Percentiles rank a stretch among this genome's conserved stretches.
phyloP scores from a whole-genome alignment of 2,329 filamentous ascomycete genomes.

The Emergomyces africanus region DNA sequence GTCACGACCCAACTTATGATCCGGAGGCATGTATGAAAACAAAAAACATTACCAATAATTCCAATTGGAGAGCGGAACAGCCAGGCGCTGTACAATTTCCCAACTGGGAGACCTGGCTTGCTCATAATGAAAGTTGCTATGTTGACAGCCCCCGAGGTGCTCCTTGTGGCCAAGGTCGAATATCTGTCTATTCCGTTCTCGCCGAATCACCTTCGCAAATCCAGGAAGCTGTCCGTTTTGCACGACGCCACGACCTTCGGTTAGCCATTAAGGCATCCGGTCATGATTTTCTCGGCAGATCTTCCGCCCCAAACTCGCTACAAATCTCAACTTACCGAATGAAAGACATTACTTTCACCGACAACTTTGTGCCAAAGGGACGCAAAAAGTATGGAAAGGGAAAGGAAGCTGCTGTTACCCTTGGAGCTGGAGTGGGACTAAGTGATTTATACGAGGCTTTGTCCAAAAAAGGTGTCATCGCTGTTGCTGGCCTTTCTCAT shows the following conservation, averaged over 20 bases:
- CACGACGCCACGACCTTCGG: slow-evolving; percentile 21
- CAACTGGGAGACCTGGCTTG: slow-evolving; percentile 30
- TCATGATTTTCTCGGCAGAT: slow-evolving; percentile 45
- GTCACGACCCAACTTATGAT: slow-evolving; percentile 40
- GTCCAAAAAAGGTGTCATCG: slow-evolving; percentile 32
- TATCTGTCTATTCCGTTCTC: slow-evolving; percentile 27
- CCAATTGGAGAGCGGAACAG: slow-evolving; percentile 24
- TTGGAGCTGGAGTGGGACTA: slow-evolving; percentile 44
- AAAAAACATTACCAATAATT: slow-evolving; percentile 13
- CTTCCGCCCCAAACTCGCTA: slow-evolving; percentile 43
- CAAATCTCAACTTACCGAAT: slow-evolving; percentile 22
- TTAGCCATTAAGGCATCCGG: slow-evolving; percentile 43
- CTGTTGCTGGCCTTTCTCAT: slow-evolving; percentile 44
- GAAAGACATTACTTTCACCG: slow-evolving; percentile 23
- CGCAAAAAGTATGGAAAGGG: not conserved
- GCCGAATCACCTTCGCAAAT: slow-evolving; percentile 21
- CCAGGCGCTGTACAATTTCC: slow-evolving; percentile 26
- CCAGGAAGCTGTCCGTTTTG: slow-evolving; percentile 22
- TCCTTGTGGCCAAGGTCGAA: slow-evolving; percentile 23
- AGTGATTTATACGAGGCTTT: slow-evolving; percentile 37
- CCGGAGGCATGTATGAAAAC: slow-evolving; percentile 28
- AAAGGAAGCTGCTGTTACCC: slow-evolving; percentile 8
- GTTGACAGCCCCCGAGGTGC: slow-evolving; percentile 16
- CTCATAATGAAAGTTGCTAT: slow-evolving; percentile 25
- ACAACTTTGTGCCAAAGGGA: slow-evolving; percentile 13